Evolutionary conservation across 2,329 filamentous ascomycete genomes (phyloP).

Genomic region (Zasmidium citrigriseum): DNA sequence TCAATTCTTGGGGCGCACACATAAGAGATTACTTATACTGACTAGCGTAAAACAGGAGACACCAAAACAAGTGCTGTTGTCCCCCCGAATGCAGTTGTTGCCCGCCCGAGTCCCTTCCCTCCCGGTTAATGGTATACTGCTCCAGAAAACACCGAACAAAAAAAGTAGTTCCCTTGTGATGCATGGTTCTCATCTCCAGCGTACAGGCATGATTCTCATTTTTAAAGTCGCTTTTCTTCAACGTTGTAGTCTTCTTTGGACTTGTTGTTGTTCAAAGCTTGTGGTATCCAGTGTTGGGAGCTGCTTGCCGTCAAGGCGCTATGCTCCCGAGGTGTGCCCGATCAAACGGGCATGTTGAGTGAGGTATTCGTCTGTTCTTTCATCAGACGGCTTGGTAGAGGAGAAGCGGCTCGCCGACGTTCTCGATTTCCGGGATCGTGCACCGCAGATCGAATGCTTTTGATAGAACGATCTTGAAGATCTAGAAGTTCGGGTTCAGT

Average conservation of each 20-base stretch:
- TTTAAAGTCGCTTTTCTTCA: constrained; percentile 1
- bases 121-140: neutral
- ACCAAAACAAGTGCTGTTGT: constrained; percentile 6
- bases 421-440: constrained; percentile 98
- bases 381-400: constrained; percentile 66
- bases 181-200: constrained; percentile 12
- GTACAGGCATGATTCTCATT: constrained; percentile 15
- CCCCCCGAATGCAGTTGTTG: neutral
- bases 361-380: neutral
- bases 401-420: constrained; percentile 91
- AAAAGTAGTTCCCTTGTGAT: neutral
- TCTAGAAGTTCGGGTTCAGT: constrained; percentile 60
- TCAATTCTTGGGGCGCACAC: neutral
- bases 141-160: neutral
- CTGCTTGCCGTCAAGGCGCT: constrained; percentile 16
- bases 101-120: neutral
- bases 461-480: constrained; percentile 98
- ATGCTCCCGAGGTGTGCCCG: constrained; percentile 2
- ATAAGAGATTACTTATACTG: constrained; percentile 9
- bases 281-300: constrained; percentile 4
- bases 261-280: neutral
- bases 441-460: constrained; percentile 99
- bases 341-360: neutral
- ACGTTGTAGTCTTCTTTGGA: neutral
- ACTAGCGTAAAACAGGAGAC: neutral